Evolutionary conservation across 441 rosid species (phyloP), one percentile per base, ranked within the genome.

Genomic region (Euphorbia celastroides): DNA sequence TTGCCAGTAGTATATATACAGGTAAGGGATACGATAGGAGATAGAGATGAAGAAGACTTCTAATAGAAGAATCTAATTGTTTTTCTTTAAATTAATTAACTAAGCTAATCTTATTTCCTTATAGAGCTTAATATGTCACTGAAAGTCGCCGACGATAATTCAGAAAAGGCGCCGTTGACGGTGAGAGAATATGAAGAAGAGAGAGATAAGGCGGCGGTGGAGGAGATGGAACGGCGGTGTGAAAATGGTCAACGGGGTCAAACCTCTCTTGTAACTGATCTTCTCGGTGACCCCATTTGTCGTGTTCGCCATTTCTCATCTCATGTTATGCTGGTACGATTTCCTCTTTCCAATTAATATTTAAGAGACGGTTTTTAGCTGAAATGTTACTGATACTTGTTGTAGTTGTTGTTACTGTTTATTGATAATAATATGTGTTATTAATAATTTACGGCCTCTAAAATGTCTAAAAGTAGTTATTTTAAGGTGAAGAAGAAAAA

Each of bases 211-310:
- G 74, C 0, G 28, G 82, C 57, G 1, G 90, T 83, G 78, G 96
- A 89, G 77, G 86, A 81, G 58, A 62, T 87, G 80, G 96, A 89
- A 79, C 72, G 67, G 46, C 63, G 55, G 56, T 87, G 92, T 65
- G 92, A 86, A 62, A 74, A 82, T 25, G 90, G 85, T 8, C 78
- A 81, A 31, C 69, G 56, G 19, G 85, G 86, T 25, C 78, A 82
- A 71, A 80, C 84, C 50, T 69, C 82, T 2, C 81, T 89, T 57
- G 82, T 89, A 66, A 85, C 92, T 56, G 92, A 87, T 76, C 88
- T 86, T 51, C 60, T 87, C 66, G 96, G 93, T 7, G 96, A 87
- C 67, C 96, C 96, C 7, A 68, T 81, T 60, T 72, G 92, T 64
- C 86, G 96, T 11, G 75, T 90, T 60, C 90, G 96, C 62, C 83